Evolutionary conservation across 257 asterid genomes (phyloP), one percentile per base, ranked within the genome.

Genomic region (Craterostigma plantagineum): DNA sequence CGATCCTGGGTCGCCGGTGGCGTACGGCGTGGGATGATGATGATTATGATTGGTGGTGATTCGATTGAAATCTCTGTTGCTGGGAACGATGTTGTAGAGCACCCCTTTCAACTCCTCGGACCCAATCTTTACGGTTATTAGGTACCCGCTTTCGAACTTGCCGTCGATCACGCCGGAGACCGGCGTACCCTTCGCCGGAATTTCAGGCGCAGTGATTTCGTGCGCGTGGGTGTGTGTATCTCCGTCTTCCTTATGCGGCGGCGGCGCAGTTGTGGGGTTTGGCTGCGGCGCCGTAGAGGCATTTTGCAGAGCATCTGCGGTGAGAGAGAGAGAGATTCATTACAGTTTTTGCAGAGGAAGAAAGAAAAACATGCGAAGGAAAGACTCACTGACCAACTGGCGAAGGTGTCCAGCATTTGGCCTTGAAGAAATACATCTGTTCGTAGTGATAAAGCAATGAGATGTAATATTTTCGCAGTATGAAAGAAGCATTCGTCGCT

Each of bases 401-500:
- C 10, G 65, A 43, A 50, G 76, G 77, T 30, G 80, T 55, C 92
- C 92, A 76, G 34, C 61, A 64, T 51, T 68, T 63, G 9, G 83
- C 93, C 60, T 71, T 70, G 34, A 74, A 71, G 52, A 62, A 66
- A 72, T 82, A 76, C 13, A 83, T 68, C 53, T 78, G 91, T 45
- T 82, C 95, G 30, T 74, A 87, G 64, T 87, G 95, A 43, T 67
- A 65, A 17, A 87, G 78, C 63, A 87, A 55, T 0, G 92, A 72
- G 33, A 67, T 38, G 34, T 79, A 87, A 30, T 82, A 79, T 60
- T 87, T 87, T 49, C 98, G 77, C 14, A 87, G 83, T 53, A 87
- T 63, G 14, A 68, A 87, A 7, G 95, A 82, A 27, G 95, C 95
- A 27, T 87, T 87, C 14, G 95, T 87, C 0, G 98, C 98, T 0